Evolutionary conservation across 192 early-diverging fungal genomes (phyloP).

Genomic region (Chytriomyces hyalinus): DNA sequence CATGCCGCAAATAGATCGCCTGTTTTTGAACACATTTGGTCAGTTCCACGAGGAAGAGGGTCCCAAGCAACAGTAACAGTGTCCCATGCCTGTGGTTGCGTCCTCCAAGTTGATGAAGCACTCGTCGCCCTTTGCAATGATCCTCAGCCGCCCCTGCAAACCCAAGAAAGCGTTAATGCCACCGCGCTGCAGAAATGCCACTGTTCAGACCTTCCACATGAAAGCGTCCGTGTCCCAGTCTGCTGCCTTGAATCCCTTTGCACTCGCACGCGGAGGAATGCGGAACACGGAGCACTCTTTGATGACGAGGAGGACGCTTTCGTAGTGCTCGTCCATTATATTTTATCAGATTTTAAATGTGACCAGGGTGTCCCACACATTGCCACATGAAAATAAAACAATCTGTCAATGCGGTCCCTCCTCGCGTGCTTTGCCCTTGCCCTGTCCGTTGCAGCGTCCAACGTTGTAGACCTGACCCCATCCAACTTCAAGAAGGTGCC

Average conservation of each 20-base stretch:
- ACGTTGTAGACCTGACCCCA: constrained; percentile 61
- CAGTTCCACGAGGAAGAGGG: background rate
- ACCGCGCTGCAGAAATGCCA: too few relatives aligned
- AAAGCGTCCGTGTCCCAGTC: constrained; percentile 83
- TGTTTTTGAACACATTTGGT: background rate
- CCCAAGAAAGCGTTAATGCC: too few relatives aligned
- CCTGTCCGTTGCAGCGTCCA: constrained; percentile 7
- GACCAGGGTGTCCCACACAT: too few relatives aligned
- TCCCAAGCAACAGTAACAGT: background rate
- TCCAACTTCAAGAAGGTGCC: constrained; percentile 64
- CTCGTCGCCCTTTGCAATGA: constrained; percentile 69
- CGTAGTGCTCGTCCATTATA: constrained; percentile 61
- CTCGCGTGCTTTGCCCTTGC: background rate
- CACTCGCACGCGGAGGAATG: constrained; percentile 73
- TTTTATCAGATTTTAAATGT: background rate
- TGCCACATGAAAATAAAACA: background rate
- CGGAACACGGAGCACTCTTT: constrained; percentile 75
- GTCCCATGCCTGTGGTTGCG: constrained; percentile 10
- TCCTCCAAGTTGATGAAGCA: constrained; percentile 76
- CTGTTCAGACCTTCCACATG: constrained; percentile 62
- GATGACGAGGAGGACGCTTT: constrained; percentile 79
- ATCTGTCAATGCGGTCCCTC: background rate
- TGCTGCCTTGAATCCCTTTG: constrained; percentile 70
- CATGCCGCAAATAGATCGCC: constrained; percentile 83
- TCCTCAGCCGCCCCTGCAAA: constrained; percentile 65